Percentiles rank a stretch among this genome's conserved stretches.
Conservation (phyloP, 2,329 filamentous ascomycete genomes). For the Claviceps purpurea region DNA sequence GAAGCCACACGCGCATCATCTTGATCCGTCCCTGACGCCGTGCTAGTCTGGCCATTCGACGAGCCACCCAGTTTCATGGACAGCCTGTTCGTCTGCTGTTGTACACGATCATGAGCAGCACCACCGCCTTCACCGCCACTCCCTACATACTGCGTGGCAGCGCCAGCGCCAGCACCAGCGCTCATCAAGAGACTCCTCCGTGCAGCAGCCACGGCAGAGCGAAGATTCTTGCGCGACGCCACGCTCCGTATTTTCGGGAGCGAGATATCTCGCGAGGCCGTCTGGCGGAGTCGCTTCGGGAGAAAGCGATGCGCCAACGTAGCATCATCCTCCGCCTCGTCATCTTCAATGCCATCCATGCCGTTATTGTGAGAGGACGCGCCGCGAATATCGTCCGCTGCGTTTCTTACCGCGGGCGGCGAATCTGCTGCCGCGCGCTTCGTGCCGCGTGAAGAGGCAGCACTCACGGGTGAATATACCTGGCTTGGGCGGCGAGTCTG, state of each 20-base stretch:
- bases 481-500: slow-evolving; percentile 9
- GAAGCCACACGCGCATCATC: neutral
- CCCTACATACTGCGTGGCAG: neutral
- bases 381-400: neutral
- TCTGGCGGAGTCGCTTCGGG: slow-evolving; percentile 37
- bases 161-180: neutral
- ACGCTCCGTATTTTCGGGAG: slow-evolving; percentile 19
- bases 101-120: neutral
- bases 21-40: too few relatives aligned
- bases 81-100: slow-evolving; percentile 1
- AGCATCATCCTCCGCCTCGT: slow-evolving; percentile 8
- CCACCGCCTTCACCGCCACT: neutral
- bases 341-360: neutral
- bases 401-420: slow-evolving; percentile 15
- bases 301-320: slow-evolving; percentile 11
- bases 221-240: slow-evolving; percentile 10
- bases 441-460: slow-evolving; percentile 30
- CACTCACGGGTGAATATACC: slow-evolving; percentile 21
- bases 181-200: neutral
- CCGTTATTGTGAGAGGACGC: neutral
- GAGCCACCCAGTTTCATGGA: slow-evolving; percentile 11
- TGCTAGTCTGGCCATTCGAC: neutral
- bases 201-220: slow-evolving; percentile 1
- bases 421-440: slow-evolving; percentile 32
- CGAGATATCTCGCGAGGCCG: slow-evolving; percentile 30